These are phyloP conservation scores for Anaeromyces robustus DNA, from an alignment of 192 early-diverging fungal species.

Conservation along the genomic window DNA sequence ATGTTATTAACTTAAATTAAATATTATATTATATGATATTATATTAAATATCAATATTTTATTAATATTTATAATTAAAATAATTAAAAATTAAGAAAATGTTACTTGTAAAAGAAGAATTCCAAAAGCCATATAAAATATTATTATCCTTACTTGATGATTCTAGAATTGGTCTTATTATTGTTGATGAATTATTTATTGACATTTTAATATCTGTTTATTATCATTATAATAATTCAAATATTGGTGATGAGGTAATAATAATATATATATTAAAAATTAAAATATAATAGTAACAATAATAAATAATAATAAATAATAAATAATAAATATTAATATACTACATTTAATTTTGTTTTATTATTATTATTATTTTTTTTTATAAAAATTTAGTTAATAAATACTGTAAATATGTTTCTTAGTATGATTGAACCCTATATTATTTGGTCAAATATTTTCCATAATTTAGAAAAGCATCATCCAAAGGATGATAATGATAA, in stretches of 20 bases:
- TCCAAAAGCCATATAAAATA: slow-evolving; percentile 56
- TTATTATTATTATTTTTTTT: background rate
- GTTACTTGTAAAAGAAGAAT: slow-evolving; percentile 7
- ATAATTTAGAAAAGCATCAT: background rate
- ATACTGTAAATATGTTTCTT: slow-evolving; percentile 76
- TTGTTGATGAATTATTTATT: slow-evolving; percentile 55
- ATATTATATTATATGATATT: too few relatives aligned
- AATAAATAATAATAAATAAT: background rate
- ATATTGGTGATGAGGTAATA: slow-evolving; percentile 20
- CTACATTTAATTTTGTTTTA: background rate
- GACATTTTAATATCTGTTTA: slow-evolving; percentile 56
- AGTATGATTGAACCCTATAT: slow-evolving; percentile 75
- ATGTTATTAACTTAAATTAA: too few relatives aligned
- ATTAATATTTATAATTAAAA: background rate
- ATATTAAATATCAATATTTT: background rate
- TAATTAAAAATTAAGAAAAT: background rate
- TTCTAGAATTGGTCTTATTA: slow-evolving; percentile 59
- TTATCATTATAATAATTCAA: slow-evolving; percentile 3
- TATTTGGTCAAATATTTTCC: slow-evolving; percentile 51
- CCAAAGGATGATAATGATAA: slow-evolving; percentile 4
- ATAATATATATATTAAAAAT: background rate
- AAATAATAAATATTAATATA: too few relatives aligned
- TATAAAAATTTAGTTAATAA: slow-evolving; percentile 31
- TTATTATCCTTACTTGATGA: slow-evolving; percentile 77
- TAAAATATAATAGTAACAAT: background rate